Conservation (phyloP, 352 stramenopile species). For the Phytophthora cactorum region DNA sequence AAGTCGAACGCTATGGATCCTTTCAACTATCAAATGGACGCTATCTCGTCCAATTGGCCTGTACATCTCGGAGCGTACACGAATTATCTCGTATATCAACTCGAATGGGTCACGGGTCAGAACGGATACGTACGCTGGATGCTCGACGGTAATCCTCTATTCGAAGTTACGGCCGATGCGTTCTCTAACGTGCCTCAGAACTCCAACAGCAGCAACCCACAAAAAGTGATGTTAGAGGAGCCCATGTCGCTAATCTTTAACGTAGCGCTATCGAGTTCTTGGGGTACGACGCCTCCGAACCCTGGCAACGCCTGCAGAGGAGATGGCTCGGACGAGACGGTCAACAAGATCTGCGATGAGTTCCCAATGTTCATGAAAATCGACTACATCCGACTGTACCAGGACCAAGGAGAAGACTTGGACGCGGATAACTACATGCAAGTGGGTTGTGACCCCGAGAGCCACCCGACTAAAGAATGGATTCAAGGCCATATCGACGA, state of each 20-base stretch:
- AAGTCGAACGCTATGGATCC: slow-evolving; percentile 56
- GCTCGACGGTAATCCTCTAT: slow-evolving; percentile 82
- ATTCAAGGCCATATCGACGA: slow-evolving; percentile 50
- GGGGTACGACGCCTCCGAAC: slow-evolving; percentile 42
- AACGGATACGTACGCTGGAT: slow-evolving; percentile 57
- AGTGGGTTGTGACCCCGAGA: slow-evolving; percentile 46
- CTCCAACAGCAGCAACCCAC: slow-evolving; percentile 53
- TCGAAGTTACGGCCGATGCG: slow-evolving; percentile 70
- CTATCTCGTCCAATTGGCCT: slow-evolving; percentile 78
- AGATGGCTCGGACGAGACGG: slow-evolving; percentile 42
- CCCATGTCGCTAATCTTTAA: slow-evolving; percentile 95
- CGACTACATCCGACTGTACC: slow-evolving; percentile 90
- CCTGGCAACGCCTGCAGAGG: slow-evolving; percentile 29
- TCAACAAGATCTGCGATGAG: slow-evolving; percentile 56
- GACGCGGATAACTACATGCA: slow-evolving; percentile 44
- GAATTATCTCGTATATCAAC: slow-evolving; percentile 59
- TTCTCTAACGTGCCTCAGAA: slow-evolving; percentile 55
- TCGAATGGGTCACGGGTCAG: slow-evolving; percentile 48
- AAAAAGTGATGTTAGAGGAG: slow-evolving; percentile 91
- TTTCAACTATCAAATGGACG: slow-evolving; percentile 61
- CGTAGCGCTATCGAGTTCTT: slow-evolving; percentile 89
- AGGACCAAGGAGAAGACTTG: slow-evolving; percentile 49
- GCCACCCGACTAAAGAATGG: slow-evolving; percentile 50
- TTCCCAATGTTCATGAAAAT: slow-evolving; percentile 77
- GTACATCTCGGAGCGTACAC: slow-evolving; percentile 76